Conservation (phyloP, 441 rosid genomes). For the Daphne laureola region DNA sequence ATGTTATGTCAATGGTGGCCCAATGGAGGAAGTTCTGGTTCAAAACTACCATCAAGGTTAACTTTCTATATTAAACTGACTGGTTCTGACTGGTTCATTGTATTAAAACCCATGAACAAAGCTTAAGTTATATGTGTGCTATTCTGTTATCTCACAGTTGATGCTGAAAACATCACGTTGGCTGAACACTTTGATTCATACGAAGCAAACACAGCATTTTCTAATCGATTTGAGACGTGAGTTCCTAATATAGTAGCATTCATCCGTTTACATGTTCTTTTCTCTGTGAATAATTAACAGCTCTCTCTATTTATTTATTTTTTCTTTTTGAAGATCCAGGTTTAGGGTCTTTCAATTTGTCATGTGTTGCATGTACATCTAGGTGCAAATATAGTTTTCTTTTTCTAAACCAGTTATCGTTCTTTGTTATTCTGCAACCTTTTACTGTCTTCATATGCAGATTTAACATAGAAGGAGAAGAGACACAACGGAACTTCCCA, state of each 20-base stretch:
- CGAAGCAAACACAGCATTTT: conserved; percentile 36
- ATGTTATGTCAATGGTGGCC: conserved; percentile 23
- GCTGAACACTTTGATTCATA: conserved; percentile 48
- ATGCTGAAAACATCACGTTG: conserved; percentile 68
- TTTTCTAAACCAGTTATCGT: not conserved
- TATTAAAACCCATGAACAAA: not conserved
- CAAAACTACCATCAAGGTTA: conserved; percentile 73
- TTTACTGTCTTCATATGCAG: conserved; percentile 28
- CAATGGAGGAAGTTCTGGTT: conserved; percentile 33
- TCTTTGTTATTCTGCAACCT: not conserved
- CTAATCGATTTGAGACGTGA: conserved; percentile 72
- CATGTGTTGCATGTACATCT: too few species aligned
- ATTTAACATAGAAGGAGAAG: conserved; percentile 76
- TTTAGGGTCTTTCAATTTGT: too few species aligned
- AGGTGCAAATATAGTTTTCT: too few species aligned
- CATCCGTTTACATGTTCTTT: too few species aligned
- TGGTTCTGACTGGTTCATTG: conserved; percentile 4
- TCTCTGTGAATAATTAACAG: too few species aligned
- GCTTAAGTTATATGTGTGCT: conserved; percentile 4
- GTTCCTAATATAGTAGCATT: not conserved
- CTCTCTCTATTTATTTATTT: too few species aligned
- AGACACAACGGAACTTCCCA: conserved; percentile 49
- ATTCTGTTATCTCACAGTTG: conserved; percentile 35
- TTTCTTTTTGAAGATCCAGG: too few species aligned
- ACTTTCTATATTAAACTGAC: conserved; percentile 3